Evolutionary conservation across 305 asterid species (phyloP).

Genomic region (Coffea humblotiana): DNA sequence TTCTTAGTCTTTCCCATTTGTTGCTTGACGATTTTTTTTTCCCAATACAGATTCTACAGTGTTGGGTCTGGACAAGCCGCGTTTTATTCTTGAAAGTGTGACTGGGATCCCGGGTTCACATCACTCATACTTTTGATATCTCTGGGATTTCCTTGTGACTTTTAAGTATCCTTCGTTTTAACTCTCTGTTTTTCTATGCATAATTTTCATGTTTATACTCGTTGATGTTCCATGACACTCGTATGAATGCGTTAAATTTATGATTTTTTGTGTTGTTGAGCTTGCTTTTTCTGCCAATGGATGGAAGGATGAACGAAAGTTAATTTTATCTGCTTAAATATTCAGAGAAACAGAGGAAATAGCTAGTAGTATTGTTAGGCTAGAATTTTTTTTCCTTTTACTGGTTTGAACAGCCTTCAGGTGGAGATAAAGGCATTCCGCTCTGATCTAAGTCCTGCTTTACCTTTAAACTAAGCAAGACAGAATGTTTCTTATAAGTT

Average conservation of each 20-base stretch:
- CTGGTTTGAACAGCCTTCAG: not conserved
- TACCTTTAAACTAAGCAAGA: slow-evolving; percentile 27
- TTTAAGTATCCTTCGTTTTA: slow-evolving; percentile 9
- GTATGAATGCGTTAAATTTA: too few species aligned
- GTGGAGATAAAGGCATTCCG: not conserved
- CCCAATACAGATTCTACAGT: too few species aligned
- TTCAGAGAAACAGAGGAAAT: too few species aligned
- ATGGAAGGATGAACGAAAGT: too few species aligned
- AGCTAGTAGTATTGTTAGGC: too few species aligned
- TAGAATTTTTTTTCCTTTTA: too few species aligned
- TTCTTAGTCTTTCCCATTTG: not conserved
- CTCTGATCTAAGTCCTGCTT: too few species aligned
- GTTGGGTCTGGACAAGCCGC: too few species aligned
- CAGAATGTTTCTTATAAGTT: slow-evolving; percentile 9
- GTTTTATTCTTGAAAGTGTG: slow-evolving; percentile 17
- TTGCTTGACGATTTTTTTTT: not conserved
- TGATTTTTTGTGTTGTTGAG: too few species aligned
- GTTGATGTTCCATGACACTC: not conserved
- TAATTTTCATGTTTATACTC: not conserved
- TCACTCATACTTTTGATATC: slow-evolving; percentile 11
- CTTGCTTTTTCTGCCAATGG: too few species aligned
- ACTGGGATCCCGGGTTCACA: slow-evolving; percentile 8
- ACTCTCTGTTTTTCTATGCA: not conserved
- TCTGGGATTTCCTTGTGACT: slow-evolving; percentile 27
- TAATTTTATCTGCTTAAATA: too few species aligned